Percentiles rank a stretch among this genome's conserved stretches.
phyloP scores from a whole-genome alignment of 2,329 filamentous ascomycete species.

The Sarocladium brachiariae region DNA sequence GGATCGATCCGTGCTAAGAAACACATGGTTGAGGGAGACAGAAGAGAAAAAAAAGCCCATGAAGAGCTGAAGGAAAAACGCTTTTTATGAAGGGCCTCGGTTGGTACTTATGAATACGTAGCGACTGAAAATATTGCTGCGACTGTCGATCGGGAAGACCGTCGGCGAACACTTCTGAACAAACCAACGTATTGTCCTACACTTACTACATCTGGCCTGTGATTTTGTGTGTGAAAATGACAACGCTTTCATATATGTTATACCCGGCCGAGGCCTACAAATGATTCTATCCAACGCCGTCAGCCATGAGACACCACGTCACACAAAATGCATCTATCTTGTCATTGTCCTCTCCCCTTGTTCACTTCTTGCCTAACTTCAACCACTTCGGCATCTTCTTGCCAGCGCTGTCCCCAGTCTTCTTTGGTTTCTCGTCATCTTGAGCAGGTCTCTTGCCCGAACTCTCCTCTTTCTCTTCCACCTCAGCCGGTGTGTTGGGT shows the following conservation, averaged over 20 bases:
- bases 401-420: conserved; percentile 29
- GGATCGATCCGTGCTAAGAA: too few species aligned
- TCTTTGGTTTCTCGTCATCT: conserved; percentile 25
- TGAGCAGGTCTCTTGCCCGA: conserved; percentile 15
- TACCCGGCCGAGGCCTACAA: too few species aligned
- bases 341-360: neutral
- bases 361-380: conserved; percentile 64
- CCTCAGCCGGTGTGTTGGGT: conserved; percentile 41
- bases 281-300: neutral
- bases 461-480: conserved; percentile 31
- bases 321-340: too few species aligned
- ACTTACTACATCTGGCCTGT: too few species aligned
- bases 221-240: too few species aligned
- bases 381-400: conserved; percentile 63
- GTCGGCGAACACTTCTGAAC: neutral
- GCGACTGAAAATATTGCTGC: neutral
- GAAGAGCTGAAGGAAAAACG: neutral
- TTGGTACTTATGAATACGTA: conserved; percentile 5
- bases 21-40: neutral
- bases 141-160: neutral
- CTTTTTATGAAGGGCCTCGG: neutral
- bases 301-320: neutral
- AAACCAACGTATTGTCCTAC: too few species aligned
- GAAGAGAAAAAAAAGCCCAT: neutral
- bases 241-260: too few species aligned